These are phyloP conservation scores for Polychaeton citri DNA, from an alignment of 2,329 filamentous ascomycete species.

Conservation along the genomic window DNA sequence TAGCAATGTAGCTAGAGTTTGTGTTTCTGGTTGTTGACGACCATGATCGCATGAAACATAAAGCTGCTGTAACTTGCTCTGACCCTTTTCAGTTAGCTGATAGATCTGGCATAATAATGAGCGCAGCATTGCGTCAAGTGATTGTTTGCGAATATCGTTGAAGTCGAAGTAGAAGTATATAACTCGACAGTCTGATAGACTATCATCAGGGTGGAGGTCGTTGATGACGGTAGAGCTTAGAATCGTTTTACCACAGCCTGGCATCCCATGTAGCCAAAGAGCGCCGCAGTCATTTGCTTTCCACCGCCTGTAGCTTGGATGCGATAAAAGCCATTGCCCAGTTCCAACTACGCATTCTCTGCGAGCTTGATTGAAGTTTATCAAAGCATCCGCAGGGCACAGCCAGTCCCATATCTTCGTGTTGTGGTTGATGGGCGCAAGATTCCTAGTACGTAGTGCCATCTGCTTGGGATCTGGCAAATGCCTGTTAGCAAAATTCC, in stretches of 20 bases:
- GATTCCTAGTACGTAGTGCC: neutral
- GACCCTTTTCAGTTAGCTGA: slow-evolving; percentile 3
- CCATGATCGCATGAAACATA: neutral
- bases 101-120: slow-evolving; percentile 26
- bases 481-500: neutral
- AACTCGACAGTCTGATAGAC: neutral
- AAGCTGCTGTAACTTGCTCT: neutral
- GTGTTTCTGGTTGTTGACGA: neutral
- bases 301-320: neutral
- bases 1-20: neutral
- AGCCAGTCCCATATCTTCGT: neutral
- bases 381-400: neutral
- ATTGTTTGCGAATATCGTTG: slow-evolving; percentile 24
- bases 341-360: neutral
- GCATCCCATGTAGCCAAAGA: slow-evolving; percentile 1
- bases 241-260: slow-evolving; percentile 1
- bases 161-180: slow-evolving; percentile 23
- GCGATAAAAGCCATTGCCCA: neutral
- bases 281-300: neutral
- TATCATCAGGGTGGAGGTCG: neutral
- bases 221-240: neutral
- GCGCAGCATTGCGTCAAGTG: slow-evolving; percentile 21
- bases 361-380: neutral
- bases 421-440: neutral
- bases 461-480: neutral